These are phyloP conservation scores for Peronospora farinosa DNA, from an alignment of 352 stramenopile genomes.

Conservation along the genomic window DNA sequence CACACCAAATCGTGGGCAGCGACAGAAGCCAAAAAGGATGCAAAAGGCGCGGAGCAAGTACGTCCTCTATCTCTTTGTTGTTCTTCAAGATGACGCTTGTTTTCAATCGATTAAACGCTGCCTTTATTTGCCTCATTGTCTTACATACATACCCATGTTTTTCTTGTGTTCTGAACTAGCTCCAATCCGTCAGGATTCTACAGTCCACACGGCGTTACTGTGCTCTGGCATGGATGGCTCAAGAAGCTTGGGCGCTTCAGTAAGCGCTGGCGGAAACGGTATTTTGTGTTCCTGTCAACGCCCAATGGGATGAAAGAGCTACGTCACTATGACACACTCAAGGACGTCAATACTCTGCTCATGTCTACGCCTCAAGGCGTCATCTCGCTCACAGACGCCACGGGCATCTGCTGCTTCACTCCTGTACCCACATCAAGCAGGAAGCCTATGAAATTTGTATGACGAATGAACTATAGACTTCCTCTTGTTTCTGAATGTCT, in stretches of 20 bases:
- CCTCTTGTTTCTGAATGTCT: neutral
- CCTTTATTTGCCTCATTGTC: neutral
- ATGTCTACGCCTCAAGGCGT: slow-evolving; percentile 67
- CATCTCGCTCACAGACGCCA: slow-evolving; percentile 61
- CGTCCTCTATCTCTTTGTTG: slow-evolving; percentile 6
- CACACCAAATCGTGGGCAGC: neutral
- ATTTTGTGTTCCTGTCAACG: slow-evolving; percentile 74
- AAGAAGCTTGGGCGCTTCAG: slow-evolving; percentile 81
- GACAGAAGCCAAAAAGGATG: slow-evolving; percentile 19
- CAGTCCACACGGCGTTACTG: slow-evolving; percentile 47
- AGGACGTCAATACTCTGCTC: slow-evolving; percentile 52
- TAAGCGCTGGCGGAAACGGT: slow-evolving; percentile 70
- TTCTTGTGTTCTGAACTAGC: slow-evolving; percentile 20
- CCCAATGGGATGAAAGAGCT: slow-evolving; percentile 64
- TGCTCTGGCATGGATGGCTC: slow-evolving; percentile 82
- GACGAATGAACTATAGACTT: slow-evolving; percentile 2
- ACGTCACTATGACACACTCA: slow-evolving; percentile 65
- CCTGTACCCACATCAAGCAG: slow-evolving; percentile 31
- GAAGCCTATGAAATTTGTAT: slow-evolving; percentile 59
- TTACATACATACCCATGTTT: slow-evolving; percentile 5
- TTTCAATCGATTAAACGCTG: neutral
- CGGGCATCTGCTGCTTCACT: slow-evolving; percentile 72
- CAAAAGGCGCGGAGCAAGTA: slow-evolving; percentile 50
- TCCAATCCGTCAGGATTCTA: slow-evolving; percentile 45
- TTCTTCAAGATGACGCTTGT: too few relatives aligned